Conservation (phyloP, 1,284 basidiomycete species). For the Cryptococcus sp. region DNA sequence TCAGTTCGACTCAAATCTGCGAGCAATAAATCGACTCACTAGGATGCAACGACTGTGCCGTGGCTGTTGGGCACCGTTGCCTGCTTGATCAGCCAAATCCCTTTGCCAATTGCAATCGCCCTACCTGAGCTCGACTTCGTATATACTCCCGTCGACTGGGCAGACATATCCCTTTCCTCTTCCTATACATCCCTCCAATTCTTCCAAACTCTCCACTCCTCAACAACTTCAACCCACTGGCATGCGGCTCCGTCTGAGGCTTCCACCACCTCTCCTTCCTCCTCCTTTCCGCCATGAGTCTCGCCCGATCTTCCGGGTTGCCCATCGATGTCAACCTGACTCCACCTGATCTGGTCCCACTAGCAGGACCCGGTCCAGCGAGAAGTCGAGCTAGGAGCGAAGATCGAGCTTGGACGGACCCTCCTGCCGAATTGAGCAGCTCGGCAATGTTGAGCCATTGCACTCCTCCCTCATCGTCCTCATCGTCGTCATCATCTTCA, state of each 20-base stretch:
- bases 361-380: constrained; percentile 4
- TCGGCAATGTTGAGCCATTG: constrained; percentile 19
- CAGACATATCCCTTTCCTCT: constrained; percentile 6
- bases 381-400: constrained; percentile 23
- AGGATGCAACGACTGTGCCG: constrained; percentile 79
- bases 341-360: neutral
- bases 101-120: neutral
- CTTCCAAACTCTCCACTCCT: constrained; percentile 81
- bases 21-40: constrained; percentile 33
- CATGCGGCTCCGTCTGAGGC: constrained; percentile 60
- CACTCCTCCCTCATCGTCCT: constrained; percentile 24
- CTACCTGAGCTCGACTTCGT: neutral
- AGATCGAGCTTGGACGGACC: constrained; percentile 7
- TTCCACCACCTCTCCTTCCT: constrained; percentile 39
- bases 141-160: constrained; percentile 7
- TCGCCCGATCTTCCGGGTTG: constrained; percentile 7
- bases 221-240: constrained; percentile 64
- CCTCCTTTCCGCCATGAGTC: constrained; percentile 13
- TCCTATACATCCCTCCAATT: constrained; percentile 17
- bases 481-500: constrained; percentile 21
- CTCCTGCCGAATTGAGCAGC: constrained; percentile 14
- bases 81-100: constrained; percentile 45
- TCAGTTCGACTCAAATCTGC: neutral
- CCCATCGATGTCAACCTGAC: neutral
- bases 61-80: constrained; percentile 75